phyloP scores from a whole-genome alignment of 2,329 filamentous ascomycete genomes.

The Chaetomiaceae sp. region DNA sequence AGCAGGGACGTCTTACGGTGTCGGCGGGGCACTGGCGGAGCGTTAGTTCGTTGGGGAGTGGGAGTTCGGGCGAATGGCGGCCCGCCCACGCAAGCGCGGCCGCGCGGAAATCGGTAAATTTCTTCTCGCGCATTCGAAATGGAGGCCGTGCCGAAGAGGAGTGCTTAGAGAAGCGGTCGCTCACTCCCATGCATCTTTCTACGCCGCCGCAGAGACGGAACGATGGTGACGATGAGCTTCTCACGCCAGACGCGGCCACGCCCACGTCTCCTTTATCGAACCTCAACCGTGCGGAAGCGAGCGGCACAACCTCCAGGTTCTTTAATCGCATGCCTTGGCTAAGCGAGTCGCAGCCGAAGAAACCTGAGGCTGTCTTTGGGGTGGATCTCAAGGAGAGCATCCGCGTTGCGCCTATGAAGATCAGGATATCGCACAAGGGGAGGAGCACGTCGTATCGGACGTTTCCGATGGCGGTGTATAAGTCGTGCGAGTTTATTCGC shows the following conservation, averaged over 20 bases:
- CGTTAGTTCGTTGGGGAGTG: slow-evolving; percentile 19
- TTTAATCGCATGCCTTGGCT: slow-evolving; percentile 19
- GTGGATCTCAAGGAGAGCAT: slow-evolving; percentile 25
- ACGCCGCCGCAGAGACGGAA: not conserved
- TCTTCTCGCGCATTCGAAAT: slow-evolving; percentile 22
- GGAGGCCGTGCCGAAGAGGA: slow-evolving; percentile 14
- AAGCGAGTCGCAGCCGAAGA: slow-evolving; percentile 1
- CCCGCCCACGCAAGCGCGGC: not conserved
- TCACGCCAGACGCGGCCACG: not conserved
- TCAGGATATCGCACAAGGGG: slow-evolving; percentile 27
- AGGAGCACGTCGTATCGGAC: slow-evolving; percentile 22
- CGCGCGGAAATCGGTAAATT: slow-evolving; percentile 3
- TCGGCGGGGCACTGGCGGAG: slow-evolving; percentile 3
- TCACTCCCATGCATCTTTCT: slow-evolving; percentile 21
- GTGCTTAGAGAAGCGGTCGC: slow-evolving; percentile 20
- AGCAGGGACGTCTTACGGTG: not conserved
- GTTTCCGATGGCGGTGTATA: slow-evolving; percentile 24
- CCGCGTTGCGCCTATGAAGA: slow-evolving; percentile 21
- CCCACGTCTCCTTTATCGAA: slow-evolving; percentile 2
- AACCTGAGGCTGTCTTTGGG: slow-evolving; percentile 20
- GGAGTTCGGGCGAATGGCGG: slow-evolving; percentile 19
- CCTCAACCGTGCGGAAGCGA: not conserved
- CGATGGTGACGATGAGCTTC: not conserved
- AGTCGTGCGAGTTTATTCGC: slow-evolving; percentile 27
- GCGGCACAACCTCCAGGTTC: slow-evolving; percentile 4